These are phyloP conservation scores for Begonia loranthoides DNA, from an alignment of 306 rosid species.

Conservation along the genomic window DNA sequence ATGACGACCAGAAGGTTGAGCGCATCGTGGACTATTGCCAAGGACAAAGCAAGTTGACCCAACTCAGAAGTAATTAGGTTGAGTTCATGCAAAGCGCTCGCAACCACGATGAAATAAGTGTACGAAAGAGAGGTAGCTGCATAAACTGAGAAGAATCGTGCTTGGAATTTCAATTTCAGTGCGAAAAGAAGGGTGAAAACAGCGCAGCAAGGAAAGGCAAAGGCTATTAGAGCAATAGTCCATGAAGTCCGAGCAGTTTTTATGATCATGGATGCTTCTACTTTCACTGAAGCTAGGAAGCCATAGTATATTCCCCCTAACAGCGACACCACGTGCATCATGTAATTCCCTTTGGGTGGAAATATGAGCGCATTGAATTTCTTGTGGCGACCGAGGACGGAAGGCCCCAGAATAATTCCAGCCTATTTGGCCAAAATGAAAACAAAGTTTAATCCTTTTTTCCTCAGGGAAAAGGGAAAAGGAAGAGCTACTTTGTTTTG, in stretches of 20 bases:
- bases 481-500: no score
- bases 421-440: constrained; percentile 23
- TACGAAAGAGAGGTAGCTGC: constrained; percentile 26
- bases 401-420: constrained; percentile 71
- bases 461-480: no score
- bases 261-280: constrained; percentile 22
- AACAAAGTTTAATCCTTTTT: not conserved
- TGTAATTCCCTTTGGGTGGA: constrained; percentile 13
- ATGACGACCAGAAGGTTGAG: constrained; percentile 13
- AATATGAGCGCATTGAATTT: constrained; percentile 12
- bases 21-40: constrained; percentile 4
- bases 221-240: constrained; percentile 13
- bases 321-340: constrained; percentile 35
- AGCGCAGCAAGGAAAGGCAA: constrained; percentile 22
- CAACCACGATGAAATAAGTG: constrained; percentile 35
- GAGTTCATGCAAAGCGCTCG: constrained; percentile 36
- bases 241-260: constrained; percentile 34
- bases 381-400: constrained; percentile 32
- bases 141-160: constrained; percentile 39
- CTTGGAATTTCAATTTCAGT: constrained; percentile 17
- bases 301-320: constrained; percentile 55
- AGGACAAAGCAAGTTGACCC: constrained; percentile 28
- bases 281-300: constrained; percentile 53
- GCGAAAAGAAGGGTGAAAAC: no score
- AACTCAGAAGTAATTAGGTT: constrained; percentile 67